Evolutionary conservation across 495 filamentous ascomycete genomes (phyloP).

Genomic region (Xylaria flabelliformis): DNA sequence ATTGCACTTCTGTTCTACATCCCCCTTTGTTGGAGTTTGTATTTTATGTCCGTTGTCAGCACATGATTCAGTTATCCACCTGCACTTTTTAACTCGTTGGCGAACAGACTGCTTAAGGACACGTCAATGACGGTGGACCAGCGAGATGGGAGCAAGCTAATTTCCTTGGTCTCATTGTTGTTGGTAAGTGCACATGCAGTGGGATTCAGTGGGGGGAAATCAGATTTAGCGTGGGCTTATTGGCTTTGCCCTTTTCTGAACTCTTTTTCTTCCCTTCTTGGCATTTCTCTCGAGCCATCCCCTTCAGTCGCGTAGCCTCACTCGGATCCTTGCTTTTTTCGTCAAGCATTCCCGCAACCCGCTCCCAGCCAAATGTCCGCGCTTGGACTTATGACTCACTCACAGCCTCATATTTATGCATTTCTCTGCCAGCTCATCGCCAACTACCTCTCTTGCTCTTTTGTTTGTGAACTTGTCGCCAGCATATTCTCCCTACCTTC

Average conservation of each 20-base stretch:
- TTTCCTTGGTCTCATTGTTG: conserved; percentile 36
- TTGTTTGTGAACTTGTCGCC: background rate
- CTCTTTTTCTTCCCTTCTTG: conserved; percentile 5
- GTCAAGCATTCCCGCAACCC: conserved; percentile 18
- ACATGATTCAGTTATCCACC: background rate
- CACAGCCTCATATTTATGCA: conserved; percentile 27
- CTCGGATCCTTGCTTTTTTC: conserved; percentile 22
- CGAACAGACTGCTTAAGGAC: conserved; percentile 19
- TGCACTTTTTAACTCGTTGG: background rate
- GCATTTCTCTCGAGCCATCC: conserved; percentile 26
- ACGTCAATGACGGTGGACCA: conserved; percentile 11
- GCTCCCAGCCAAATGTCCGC: conserved; percentile 19
- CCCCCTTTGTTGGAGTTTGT: background rate
- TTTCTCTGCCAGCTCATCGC: conserved; percentile 18
- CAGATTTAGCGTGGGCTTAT: conserved; percentile 2
- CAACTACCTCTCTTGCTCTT: conserved; percentile 8
- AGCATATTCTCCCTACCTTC: background rate
- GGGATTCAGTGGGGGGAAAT: conserved; percentile 24
- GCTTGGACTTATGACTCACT: conserved; percentile 27
- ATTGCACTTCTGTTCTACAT: conserved; percentile 19
- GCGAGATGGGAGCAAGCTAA: background rate
- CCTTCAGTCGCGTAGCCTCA: conserved; percentile 15
- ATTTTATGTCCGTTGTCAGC: background rate
- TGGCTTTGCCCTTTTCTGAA: conserved; percentile 18
- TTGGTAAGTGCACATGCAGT: conserved; percentile 29